A percentile compares a stretch with the other conserved stretches of the same genome.
Evolutionary conservation across 805 yeast genomes (phyloP).

Genomic region (Pichia californica): DNA sequence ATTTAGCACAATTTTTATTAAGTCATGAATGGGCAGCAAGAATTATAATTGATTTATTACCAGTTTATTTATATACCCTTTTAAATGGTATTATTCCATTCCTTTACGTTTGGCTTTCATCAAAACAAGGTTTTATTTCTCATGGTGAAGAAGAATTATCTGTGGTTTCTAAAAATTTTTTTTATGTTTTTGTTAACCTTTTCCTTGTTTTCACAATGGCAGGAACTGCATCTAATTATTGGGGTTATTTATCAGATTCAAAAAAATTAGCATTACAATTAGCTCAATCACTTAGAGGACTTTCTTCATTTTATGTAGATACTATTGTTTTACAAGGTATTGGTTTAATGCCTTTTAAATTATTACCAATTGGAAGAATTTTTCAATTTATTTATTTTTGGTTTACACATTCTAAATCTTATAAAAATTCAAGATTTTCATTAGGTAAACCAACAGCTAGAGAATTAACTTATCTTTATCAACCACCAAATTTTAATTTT

Average conservation of each 20-base stretch:
- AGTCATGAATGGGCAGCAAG: slow-evolving; percentile 66
- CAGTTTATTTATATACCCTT: slow-evolving; percentile 84
- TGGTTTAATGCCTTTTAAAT: slow-evolving; percentile 85
- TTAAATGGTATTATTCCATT: slow-evolving; percentile 81
- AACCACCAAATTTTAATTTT: slow-evolving; percentile 88
- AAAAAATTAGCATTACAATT: slow-evolving; percentile 81
- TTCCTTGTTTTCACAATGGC: slow-evolving; percentile 91
- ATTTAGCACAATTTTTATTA: slow-evolving; percentile 60
- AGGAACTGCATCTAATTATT: slow-evolving; percentile 78
- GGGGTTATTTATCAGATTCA: slow-evolving; percentile 82
- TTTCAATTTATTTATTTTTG: slow-evolving; percentile 66
- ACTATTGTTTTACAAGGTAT: slow-evolving; percentile 74
- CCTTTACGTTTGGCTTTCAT: slow-evolving; percentile 75
- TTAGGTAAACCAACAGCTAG: slow-evolving; percentile 58
- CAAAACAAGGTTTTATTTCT: slow-evolving; percentile 82
- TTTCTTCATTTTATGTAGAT: slow-evolving; percentile 87
- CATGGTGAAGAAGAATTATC: slow-evolving; percentile 90
- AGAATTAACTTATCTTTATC: slow-evolving; percentile 66
- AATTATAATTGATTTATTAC: slow-evolving; percentile 80
- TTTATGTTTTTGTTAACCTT: slow-evolving; percentile 88
- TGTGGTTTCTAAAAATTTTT: slow-evolving; percentile 86
- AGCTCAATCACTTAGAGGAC: slow-evolving; percentile 72
- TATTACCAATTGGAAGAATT: slow-evolving; percentile 75
- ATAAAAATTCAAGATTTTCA: slow-evolving; percentile 17
- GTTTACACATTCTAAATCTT: slow-evolving; percentile 32